A percentile compares a stretch with the other conserved stretches of the same genome.
Conservation (phyloP, 2,329 filamentous ascomycete genomes). For the Phaeosphaeria sp. region DNA sequence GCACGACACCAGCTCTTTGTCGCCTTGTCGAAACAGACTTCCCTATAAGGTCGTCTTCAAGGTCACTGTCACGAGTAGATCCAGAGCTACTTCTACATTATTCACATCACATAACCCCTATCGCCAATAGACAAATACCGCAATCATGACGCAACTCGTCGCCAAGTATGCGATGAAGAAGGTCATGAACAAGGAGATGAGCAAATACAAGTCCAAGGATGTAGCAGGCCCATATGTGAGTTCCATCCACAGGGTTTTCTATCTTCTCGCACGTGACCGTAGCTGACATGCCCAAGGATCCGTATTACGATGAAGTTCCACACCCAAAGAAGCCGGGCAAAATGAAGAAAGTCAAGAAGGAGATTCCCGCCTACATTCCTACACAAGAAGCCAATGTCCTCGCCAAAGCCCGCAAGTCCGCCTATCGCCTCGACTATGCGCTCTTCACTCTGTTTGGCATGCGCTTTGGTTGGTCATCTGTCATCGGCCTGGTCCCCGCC, state of each 20-base stretch:
- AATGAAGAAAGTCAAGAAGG: slow-evolving; percentile 83
- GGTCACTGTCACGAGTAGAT: slow-evolving; percentile 5
- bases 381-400: slow-evolving; percentile 81
- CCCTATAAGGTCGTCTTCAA: slow-evolving; percentile 29
- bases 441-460: slow-evolving; percentile 83
- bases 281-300: slow-evolving; percentile 70
- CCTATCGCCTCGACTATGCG: slow-evolving; percentile 84
- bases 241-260: not conserved
- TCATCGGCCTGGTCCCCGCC: slow-evolving; percentile 84
- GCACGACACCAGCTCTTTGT: slow-evolving; percentile 23
- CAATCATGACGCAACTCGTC: slow-evolving; percentile 53
- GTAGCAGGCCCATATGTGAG: slow-evolving; percentile 51
- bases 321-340: slow-evolving; percentile 76
- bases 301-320: slow-evolving; percentile 84
- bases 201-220: slow-evolving; percentile 55
- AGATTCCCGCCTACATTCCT: slow-evolving; percentile 81
- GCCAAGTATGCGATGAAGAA: slow-evolving; percentile 59
- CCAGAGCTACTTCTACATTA: slow-evolving; percentile 8
- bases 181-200: slow-evolving; percentile 55
- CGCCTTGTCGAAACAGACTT: slow-evolving; percentile 9
- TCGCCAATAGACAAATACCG: slow-evolving; percentile 15
- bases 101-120: slow-evolving; percentile 2
- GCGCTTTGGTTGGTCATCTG: slow-evolving; percentile 85
- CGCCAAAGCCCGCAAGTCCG: slow-evolving; percentile 82
- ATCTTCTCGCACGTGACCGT: not conserved